Percentiles rank a stretch among this genome's conserved stretches.
Evolutionary conservation across 1,284 basidiomycete genomes (phyloP).

Genomic region (Exsudoporus floridanus): DNA sequence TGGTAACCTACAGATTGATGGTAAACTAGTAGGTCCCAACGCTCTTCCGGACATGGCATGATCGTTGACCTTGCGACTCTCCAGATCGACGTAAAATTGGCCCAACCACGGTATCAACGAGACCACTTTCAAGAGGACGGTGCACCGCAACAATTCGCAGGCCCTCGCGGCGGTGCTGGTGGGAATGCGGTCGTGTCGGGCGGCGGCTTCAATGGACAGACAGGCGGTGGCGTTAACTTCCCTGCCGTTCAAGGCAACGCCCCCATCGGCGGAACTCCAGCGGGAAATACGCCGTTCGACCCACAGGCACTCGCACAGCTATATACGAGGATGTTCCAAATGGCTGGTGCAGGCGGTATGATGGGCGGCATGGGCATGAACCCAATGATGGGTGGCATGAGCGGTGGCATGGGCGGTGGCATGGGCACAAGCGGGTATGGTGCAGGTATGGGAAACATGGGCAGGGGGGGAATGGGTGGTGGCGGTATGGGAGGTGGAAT

Average conservation of each 20-base stretch:
- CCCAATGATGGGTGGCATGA: slow-evolving; percentile 27
- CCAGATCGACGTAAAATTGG: slow-evolving; percentile 93
- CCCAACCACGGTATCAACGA: slow-evolving; percentile 82
- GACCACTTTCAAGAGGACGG: slow-evolving; percentile 49
- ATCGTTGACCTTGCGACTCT: slow-evolving; percentile 9
- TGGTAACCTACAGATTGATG: slow-evolving; percentile 85
- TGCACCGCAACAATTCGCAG: slow-evolving; percentile 39
- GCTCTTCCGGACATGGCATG: neutral
- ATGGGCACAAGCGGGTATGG: slow-evolving; percentile 41
- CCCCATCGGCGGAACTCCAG: slow-evolving; percentile 23
- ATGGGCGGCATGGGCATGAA: slow-evolving; percentile 41
- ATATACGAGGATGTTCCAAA: slow-evolving; percentile 83
- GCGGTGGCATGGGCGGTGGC: slow-evolving; percentile 27
- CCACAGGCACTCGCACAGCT: slow-evolving; percentile 77
- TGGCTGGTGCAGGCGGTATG: slow-evolving; percentile 51
- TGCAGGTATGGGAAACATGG: slow-evolving; percentile 40
- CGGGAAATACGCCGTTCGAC: slow-evolving; percentile 65
- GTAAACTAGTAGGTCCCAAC: slow-evolving; percentile 70
- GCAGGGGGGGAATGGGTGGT: slow-evolving; percentile 38
- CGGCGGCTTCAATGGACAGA: slow-evolving; percentile 19
- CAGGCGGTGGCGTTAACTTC: slow-evolving; percentile 30
- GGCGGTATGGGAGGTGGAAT: slow-evolving; percentile 32
- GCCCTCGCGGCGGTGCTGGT: slow-evolving; percentile 8
- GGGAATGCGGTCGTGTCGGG: slow-evolving; percentile 22
- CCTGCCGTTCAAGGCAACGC: slow-evolving; percentile 26